Conservation (phyloP, 2,329 filamentous ascomycete genomes). For the Colletotrichum simmondsii region DNA sequence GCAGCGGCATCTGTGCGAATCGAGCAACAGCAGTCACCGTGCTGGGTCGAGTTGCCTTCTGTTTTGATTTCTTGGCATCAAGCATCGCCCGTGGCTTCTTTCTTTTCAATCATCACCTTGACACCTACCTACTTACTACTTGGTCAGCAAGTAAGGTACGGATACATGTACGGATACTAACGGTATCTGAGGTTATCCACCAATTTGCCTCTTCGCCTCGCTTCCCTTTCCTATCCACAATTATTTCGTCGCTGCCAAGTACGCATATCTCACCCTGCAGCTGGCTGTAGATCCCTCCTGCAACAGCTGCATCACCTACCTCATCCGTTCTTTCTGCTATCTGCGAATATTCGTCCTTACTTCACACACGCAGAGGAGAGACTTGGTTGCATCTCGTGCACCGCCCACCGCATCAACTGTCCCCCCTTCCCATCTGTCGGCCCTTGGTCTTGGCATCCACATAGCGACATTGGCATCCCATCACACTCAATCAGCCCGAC, state of each 20-base stretch:
- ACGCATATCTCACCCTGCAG: not conserved
- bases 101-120: not conserved
- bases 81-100: constrained; percentile 1
- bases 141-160: too few relatives aligned
- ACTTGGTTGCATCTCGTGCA: not conserved
- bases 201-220: not conserved
- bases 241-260: not conserved
- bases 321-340: not conserved
- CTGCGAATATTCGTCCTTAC: too few relatives aligned
- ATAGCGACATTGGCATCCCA: constrained; percentile 27
- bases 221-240: not conserved
- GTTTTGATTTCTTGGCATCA: constrained; percentile 16
- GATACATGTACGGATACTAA: not conserved
- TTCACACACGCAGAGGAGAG: not conserved
- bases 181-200: not conserved
- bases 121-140: not conserved
- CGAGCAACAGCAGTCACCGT: not conserved
- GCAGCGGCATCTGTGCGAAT: constrained; percentile 10
- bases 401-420: constrained; percentile 1
- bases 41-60: not conserved
- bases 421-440: not conserved
- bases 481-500: not conserved
- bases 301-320: not conserved
- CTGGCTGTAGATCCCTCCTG: not conserved
- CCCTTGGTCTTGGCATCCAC: constrained; percentile 25